Base-by-base conservation (phyloP, 331 rosid species). In the Quercus tomentella region DNA sequence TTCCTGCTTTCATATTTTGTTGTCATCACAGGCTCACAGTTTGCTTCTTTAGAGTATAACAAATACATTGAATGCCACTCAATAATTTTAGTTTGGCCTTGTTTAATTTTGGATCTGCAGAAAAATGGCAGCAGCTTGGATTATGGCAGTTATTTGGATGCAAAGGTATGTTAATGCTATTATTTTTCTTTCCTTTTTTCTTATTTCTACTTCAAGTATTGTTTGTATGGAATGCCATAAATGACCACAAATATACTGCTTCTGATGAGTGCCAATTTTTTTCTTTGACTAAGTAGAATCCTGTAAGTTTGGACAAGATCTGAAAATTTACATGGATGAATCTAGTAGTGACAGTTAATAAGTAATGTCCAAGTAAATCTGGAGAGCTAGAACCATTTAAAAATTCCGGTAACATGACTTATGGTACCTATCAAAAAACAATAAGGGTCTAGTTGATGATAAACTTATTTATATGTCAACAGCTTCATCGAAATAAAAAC, bases 81-180 rank as follows among this genome's bases (percentile, higher is more conserved):
- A 56, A 57, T 25, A n/a, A 26, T 80, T 57, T 78, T 68, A 65
- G 49, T 11, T 11, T 75, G 45, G 78, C 55, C 5, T n/a, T 61
- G 65, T n/a, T 73, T 30, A 80, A 57, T 69, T 75, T 79, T 78
- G 61, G 35, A 74, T 76, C 75, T 88, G 84, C 92, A 94, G 97
- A 91, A 87, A 84, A 94, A 91, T 85, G 98, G 98, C 67, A 79
- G 84, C 70, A 94, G 92, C 87, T 79, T 84, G 65, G 97, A 94
- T 71, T 92, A 89, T 70, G 89, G 79, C 79, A 90, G 79, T 86
- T 94, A 92, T 88, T 85, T 91, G 76, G 92, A 94, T 77, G 97
- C 98, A 83, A 89, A 82, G 97, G 98, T 94, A 81, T 31, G 80
- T 73, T 72, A 52, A 70, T 75, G 15, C 65, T 72, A 61, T 30